Percentiles rank a stretch among this genome's conserved stretches.
Evolutionary conservation across 1,284 basidiomycete genomes (phyloP).

Genomic region (Ceratobasidium sp.): DNA sequence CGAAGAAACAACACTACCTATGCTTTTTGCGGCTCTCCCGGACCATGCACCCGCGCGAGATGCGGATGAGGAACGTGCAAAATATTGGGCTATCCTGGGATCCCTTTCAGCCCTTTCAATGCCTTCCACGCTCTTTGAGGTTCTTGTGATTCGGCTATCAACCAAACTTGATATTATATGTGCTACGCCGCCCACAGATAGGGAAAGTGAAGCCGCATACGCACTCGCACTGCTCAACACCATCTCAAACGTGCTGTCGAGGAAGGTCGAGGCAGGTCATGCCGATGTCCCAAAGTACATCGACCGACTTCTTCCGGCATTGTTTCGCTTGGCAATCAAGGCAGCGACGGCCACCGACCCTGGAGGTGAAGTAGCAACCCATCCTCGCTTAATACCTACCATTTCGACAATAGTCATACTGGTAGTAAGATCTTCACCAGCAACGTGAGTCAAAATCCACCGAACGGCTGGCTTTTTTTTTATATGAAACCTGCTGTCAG

Average conservation of each 20-base stretch:
- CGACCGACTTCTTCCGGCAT: slow-evolving; percentile 71
- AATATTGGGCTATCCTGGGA: slow-evolving; percentile 73
- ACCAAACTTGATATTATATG: slow-evolving; percentile 81
- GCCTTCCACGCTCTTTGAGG: slow-evolving; percentile 82
- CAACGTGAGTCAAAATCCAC: slow-evolving; percentile 67
- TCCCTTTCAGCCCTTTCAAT: slow-evolving; percentile 79
- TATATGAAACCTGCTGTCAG: slow-evolving; percentile 50
- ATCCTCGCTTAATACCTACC: slow-evolving; percentile 70
- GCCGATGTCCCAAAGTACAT: slow-evolving; percentile 80
- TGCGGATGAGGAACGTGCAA: slow-evolving; percentile 63
- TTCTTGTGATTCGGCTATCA: slow-evolving; percentile 77
- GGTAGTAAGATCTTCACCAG: slow-evolving; percentile 68
- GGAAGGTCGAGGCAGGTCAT: slow-evolving; percentile 70
- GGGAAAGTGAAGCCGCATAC: slow-evolving; percentile 75
- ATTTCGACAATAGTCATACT: slow-evolving; percentile 70
- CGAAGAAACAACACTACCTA: slow-evolving; percentile 78
- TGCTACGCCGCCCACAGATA: slow-evolving; percentile 51
- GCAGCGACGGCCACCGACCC: slow-evolving; percentile 54
- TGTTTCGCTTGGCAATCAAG: slow-evolving; percentile 75
- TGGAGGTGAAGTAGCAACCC: slow-evolving; percentile 57
- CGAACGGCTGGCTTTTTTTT: no score
- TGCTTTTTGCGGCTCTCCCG: slow-evolving; percentile 78
- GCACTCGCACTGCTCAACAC: slow-evolving; percentile 81
- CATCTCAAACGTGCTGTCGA: slow-evolving; percentile 65
- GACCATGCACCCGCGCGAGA: slow-evolving; percentile 66